A percentile compares a stretch with the other conserved stretches of the same genome.
phyloP scores from a whole-genome alignment of 2,329 filamentous ascomycete genomes.

The Sporothrix sp. region DNA sequence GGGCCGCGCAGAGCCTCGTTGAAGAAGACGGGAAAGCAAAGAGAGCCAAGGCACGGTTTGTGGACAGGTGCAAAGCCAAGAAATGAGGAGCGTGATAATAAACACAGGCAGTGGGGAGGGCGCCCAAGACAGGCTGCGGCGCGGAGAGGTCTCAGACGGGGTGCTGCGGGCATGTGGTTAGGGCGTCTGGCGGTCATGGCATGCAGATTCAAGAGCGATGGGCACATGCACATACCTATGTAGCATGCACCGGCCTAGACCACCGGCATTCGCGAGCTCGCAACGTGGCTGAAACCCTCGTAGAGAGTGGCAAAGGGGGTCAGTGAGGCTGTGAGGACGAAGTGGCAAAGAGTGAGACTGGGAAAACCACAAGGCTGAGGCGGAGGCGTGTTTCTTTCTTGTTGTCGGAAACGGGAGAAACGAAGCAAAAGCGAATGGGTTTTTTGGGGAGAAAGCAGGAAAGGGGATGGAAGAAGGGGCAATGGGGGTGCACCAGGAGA shows the following conservation, averaged over 20 bases:
- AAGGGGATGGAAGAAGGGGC: background rate
- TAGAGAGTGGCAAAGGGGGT: constrained; percentile 3
- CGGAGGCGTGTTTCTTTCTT: too few species aligned
- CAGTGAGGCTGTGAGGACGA: background rate
- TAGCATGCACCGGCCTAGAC: background rate
- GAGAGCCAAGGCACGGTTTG: background rate
- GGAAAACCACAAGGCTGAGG: too few species aligned
- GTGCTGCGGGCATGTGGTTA: too few species aligned
- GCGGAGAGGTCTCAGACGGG: background rate
- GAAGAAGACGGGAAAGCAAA: background rate
- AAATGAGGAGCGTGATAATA: too few species aligned
- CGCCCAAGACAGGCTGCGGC: background rate
- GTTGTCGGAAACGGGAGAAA: background rate
- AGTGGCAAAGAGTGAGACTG: background rate
- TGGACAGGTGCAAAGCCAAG: background rate
- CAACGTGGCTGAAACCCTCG: background rate
- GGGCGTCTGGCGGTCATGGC: background rate
- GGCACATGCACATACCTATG: too few species aligned
- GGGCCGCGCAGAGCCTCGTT: background rate
- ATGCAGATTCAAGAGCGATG: background rate
- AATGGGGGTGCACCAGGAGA: background rate
- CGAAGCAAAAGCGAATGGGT: background rate
- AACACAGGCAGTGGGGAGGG: background rate
- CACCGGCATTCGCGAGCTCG: background rate
- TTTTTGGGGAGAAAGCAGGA: background rate